Percentiles rank a stretch among this genome's conserved stretches.
Conservation (phyloP, 257 asterid genomes). For the Forsythia viridissima region DNA sequence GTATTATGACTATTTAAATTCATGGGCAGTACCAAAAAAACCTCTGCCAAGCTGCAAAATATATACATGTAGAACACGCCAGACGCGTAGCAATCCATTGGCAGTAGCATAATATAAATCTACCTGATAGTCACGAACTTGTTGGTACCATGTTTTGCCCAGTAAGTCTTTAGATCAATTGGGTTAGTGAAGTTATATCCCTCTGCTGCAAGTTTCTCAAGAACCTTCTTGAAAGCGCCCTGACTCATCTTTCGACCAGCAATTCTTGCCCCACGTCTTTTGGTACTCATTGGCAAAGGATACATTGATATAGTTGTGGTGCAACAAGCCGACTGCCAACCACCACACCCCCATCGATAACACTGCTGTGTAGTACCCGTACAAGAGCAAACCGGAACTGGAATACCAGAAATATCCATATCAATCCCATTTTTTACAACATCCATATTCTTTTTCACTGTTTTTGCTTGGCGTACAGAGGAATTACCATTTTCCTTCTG, state of each 20-base stretch:
- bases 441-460: conserved; percentile 71
- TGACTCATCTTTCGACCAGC: conserved; percentile 98
- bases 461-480: conserved; percentile 58
- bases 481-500: conserved; percentile 59
- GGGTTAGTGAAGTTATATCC: conserved; percentile 77
- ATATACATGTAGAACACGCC: conserved; percentile 62
- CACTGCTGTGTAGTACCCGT: conserved; percentile 94
- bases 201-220: conserved; percentile 83
- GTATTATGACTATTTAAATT: conserved; percentile 4
- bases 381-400: conserved; percentile 92
- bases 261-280: conserved; percentile 91
- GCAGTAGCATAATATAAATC: conserved; percentile 25
- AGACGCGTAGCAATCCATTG: conserved; percentile 29
- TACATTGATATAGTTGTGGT: conserved; percentile 88
- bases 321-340: conserved; percentile 99
- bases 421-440: conserved; percentile 78
- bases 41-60: conserved; percentile 55
- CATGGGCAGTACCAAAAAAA: conserved; percentile 25
- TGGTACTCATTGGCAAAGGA: conserved; percentile 94
- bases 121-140: conserved; percentile 94
- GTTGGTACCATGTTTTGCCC: conserved; percentile 99
- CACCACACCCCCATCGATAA: conserved; percentile 97
- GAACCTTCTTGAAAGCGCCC: conserved; percentile 93
- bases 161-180: conserved; percentile 84
- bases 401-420: conserved; percentile 85